A percentile compares a stretch with the other conserved stretches of the same genome.
Conservation (phyloP, 805 yeast genomes). For the Suhomyces kilbournensis region DNA sequence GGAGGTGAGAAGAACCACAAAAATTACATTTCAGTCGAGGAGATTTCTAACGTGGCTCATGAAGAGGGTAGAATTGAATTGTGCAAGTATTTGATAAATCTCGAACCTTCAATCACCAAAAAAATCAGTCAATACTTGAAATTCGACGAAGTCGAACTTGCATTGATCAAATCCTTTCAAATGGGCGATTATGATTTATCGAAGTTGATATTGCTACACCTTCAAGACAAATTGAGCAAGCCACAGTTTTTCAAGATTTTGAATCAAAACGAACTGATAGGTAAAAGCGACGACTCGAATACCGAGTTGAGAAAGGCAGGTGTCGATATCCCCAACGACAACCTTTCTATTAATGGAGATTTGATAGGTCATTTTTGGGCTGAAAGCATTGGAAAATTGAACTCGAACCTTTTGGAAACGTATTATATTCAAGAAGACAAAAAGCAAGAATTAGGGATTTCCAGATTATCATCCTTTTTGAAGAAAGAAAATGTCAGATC, state of each 20-base stretch:
- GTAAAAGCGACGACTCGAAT: conserved; percentile 27
- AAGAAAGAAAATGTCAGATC: conserved; percentile 11
- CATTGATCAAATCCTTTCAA: conserved; percentile 63
- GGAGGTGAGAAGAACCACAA: conserved; percentile 21
- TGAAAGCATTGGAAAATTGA: conserved; percentile 24
- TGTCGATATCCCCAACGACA: conserved; percentile 13
- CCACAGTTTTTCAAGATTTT: conserved; percentile 71
- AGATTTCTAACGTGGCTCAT: conserved; percentile 62
- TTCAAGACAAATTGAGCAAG: conserved; percentile 52
- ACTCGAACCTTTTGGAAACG: conserved; percentile 21
- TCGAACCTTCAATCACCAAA: conserved; percentile 62
- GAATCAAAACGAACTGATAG: conserved; percentile 42
- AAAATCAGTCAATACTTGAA: conserved; percentile 60
- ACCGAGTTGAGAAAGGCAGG: conserved; percentile 16
- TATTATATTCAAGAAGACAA: conserved; percentile 33
- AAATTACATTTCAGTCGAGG: conserved; percentile 49
- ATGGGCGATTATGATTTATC: conserved; percentile 61
- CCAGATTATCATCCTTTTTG: conserved; percentile 15
- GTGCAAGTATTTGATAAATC: conserved; percentile 62
- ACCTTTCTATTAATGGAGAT: conserved; percentile 34
- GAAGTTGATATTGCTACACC: conserved; percentile 50
- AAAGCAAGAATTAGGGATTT: conserved; percentile 16
- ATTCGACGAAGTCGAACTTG: conserved; percentile 70
- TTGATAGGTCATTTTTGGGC: conserved; percentile 39
- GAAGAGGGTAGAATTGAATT: conserved; percentile 77